phyloP scores from a whole-genome alignment of 2,329 filamentous ascomycete genomes.

The Aureobasidium sp. region DNA sequence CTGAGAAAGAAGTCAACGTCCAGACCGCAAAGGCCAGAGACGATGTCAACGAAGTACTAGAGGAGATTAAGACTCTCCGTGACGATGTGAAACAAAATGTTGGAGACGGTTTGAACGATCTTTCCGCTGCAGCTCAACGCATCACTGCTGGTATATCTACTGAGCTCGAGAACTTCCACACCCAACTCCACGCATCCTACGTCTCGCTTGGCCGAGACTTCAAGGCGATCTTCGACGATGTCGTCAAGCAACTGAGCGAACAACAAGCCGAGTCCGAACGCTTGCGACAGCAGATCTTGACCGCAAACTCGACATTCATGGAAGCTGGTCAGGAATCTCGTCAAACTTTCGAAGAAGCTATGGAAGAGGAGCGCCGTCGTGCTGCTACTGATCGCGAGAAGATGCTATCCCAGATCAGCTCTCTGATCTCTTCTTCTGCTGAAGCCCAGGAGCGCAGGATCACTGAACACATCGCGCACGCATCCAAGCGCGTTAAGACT shows the following conservation, averaged over 20 bases:
- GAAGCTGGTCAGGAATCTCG: conserved; percentile 61
- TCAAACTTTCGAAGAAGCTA: conserved; percentile 54
- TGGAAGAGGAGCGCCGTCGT: conserved; percentile 68
- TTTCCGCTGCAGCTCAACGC: conserved; percentile 75
- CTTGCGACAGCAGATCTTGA: conserved; percentile 62
- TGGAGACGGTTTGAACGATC: conserved; percentile 71
- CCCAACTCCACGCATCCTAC: conserved; percentile 77
- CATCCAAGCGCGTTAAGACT: conserved; percentile 44
- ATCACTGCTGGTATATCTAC: conserved; percentile 84
- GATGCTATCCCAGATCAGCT: conserved; percentile 67
- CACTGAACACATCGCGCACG: conserved; percentile 53
- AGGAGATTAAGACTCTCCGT: conserved; percentile 83
- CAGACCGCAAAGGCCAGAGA: conserved; percentile 64
- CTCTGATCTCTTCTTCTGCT: conserved; percentile 66
- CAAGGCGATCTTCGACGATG: conserved; percentile 73
- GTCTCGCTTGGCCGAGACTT: conserved; percentile 76
- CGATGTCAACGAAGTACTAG: conserved; percentile 82
- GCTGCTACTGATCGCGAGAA: conserved; percentile 65
- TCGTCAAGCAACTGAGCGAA: conserved; percentile 63
- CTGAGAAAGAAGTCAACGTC: conserved; percentile 58
- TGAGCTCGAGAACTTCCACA: conserved; percentile 78
- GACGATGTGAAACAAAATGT: conserved; percentile 83
- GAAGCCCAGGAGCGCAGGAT: conserved; percentile 66
- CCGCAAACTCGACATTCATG: conserved; percentile 59
- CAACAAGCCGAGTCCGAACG: conserved; percentile 70